These are phyloP conservation scores for Anisodus tanguticus DNA, from an alignment of 257 asterid genomes.

Conservation along the genomic window DNA sequence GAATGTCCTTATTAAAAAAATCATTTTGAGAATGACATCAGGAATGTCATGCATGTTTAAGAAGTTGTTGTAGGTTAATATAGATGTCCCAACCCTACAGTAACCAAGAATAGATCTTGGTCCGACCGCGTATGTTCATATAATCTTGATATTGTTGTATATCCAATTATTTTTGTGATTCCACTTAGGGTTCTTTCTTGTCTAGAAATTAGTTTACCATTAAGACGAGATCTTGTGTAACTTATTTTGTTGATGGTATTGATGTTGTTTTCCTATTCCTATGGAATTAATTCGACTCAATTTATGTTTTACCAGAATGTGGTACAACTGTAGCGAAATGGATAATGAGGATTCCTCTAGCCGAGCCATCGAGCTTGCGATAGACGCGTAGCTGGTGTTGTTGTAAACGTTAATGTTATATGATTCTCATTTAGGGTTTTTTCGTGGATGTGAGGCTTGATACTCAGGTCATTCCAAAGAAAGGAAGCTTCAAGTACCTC, in stretches of 20 bases:
- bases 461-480: too few species aligned
- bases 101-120: neutral
- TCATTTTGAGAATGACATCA: neutral
- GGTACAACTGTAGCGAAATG: neutral
- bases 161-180: conserved; percentile 2
- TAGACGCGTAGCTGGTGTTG: neutral
- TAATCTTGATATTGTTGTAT: neutral
- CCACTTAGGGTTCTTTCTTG: conserved; percentile 1
- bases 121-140: neutral
- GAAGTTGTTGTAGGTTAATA: neutral
- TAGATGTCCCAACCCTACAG: neutral
- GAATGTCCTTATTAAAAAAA: neutral
- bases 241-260: neutral
- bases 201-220: neutral
- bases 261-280: conserved; percentile 4
- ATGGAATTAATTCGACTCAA: neutral
- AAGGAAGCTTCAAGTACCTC: too few species aligned
- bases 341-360: neutral
- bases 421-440: neutral
- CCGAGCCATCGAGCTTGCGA: neutral
- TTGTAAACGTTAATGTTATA: neutral
- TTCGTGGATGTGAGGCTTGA: neutral
- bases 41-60: neutral
- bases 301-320: neutral
- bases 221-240: neutral